Conservation (phyloP, 768 basidiomycete species). For the Polyporus arcularius region DNA sequence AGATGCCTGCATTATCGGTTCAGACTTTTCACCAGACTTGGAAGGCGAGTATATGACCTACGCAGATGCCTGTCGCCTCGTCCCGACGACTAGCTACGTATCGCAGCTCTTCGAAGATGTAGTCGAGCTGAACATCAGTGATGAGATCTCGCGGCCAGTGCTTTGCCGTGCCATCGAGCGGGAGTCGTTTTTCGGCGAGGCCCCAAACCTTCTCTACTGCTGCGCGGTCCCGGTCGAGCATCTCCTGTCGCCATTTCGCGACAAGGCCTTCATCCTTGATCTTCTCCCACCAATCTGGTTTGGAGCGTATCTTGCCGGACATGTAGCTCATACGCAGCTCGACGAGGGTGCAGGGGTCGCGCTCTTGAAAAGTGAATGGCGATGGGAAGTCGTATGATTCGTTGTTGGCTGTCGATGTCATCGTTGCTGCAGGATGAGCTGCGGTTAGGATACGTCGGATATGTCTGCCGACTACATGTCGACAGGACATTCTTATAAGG, state of each 20-base stretch:
- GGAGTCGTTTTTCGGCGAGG: background rate
- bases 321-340: conserved; percentile 11
- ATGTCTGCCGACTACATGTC: too few relatives aligned
- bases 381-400: background rate
- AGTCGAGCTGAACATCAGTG: conserved; percentile 3
- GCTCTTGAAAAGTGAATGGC: background rate
- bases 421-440: too few relatives aligned
- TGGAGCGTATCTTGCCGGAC: background rate
- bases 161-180: background rate
- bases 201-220: conserved; percentile 1
- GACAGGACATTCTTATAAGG: too few relatives aligned
- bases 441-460: too few relatives aligned
- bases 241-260: conserved; percentile 8
- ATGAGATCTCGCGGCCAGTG: conserved; percentile 2
- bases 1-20: background rate
- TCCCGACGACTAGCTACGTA: conserved; percentile 3
- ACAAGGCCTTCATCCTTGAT: background rate
- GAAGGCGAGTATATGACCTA: background rate
- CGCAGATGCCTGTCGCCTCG: conserved; percentile 5
- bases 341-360: conserved; percentile 4
- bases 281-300: conserved; percentile 10
- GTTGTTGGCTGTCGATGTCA: too few relatives aligned
- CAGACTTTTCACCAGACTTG: background rate
- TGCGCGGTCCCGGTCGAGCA: conserved; percentile 1
- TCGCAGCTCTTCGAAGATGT: conserved; percentile 6